phyloP scores from a whole-genome alignment of 2,329 filamentous ascomycete genomes.

The Pyrenochaeta sp. region DNA sequence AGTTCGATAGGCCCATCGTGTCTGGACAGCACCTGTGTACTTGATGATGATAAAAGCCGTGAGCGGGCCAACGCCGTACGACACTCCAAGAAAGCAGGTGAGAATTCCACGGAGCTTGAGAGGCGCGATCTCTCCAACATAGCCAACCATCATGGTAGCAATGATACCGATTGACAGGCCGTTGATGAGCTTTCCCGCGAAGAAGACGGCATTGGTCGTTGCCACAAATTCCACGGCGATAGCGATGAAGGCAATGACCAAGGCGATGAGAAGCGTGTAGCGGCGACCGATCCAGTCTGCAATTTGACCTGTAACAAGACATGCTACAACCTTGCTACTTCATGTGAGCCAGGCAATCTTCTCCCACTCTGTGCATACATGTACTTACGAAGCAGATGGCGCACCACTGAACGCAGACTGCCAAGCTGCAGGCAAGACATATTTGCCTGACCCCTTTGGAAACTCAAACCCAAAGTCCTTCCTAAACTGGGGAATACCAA shows the following conservation, averaged over 20 bases:
- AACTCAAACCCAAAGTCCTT: constrained; percentile 53
- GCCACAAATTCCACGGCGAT: constrained; percentile 53
- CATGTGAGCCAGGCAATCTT: not conserved
- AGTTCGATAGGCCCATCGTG: constrained; percentile 52
- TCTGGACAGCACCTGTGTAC: constrained; percentile 42
- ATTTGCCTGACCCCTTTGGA: constrained; percentile 39
- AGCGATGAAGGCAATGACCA: constrained; percentile 47
- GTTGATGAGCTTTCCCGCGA: constrained; percentile 53
- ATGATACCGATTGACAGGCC: constrained; percentile 51
- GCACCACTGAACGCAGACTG: constrained; percentile 54
- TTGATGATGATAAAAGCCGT: constrained; percentile 30
- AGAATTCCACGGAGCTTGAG: constrained; percentile 48
- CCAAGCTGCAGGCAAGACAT: constrained; percentile 53
- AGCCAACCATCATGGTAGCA: constrained; percentile 47
- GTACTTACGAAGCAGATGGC: constrained; percentile 47
- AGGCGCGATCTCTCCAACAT: constrained; percentile 49
- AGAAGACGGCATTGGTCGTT: constrained; percentile 51
- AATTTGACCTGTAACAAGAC: constrained; percentile 38
- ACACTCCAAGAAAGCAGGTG: constrained; percentile 47
- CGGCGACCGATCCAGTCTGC: constrained; percentile 48
- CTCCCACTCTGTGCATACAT: not conserved
- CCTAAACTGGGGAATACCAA: constrained; percentile 54
- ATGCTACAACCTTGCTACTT: constrained; percentile 32
- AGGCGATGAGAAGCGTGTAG: constrained; percentile 41
- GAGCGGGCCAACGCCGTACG: constrained; percentile 51